Percentiles rank a stretch among this genome's conserved stretches.
Evolutionary conservation across 2,329 filamentous ascomycete genomes (phyloP).

Genomic region (Dothideomycetes sp.): DNA sequence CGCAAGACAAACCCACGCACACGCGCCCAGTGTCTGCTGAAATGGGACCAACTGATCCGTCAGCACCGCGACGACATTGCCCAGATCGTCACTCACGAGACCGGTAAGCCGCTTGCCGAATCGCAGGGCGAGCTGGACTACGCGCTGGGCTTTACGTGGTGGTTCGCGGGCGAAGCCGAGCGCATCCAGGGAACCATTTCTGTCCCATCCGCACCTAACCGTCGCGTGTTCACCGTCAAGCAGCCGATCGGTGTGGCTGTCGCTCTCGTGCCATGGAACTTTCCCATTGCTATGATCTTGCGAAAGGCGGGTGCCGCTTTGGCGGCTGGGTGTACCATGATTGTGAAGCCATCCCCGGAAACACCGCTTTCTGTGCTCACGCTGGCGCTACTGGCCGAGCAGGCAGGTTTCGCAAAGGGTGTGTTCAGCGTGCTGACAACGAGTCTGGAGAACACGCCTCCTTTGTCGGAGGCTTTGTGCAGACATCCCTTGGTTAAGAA

Average conservation of each 20-base stretch:
- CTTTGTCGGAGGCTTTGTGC: constrained; percentile 43
- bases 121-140: constrained; percentile 39
- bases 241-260: constrained; percentile 60
- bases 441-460: constrained; percentile 42
- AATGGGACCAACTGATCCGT: constrained; percentile 55
- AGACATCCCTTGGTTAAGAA: constrained; percentile 50
- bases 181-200: constrained; percentile 52
- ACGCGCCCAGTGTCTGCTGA: constrained; percentile 51
- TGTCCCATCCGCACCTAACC: constrained; percentile 47
- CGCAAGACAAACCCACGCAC: constrained; percentile 48
- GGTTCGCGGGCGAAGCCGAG: constrained; percentile 46
- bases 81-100: constrained; percentile 47
- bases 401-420: constrained; percentile 48
- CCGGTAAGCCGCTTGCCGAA: constrained; percentile 38
- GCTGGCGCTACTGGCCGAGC: constrained; percentile 42
- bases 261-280: constrained; percentile 64
- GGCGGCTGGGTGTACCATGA: constrained; percentile 63
- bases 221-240: constrained; percentile 62
- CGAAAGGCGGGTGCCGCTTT: constrained; percentile 58
- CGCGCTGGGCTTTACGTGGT: constrained; percentile 39
- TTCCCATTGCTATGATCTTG: constrained; percentile 56
- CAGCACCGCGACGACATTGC: constrained; percentile 52
- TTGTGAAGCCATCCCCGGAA: constrained; percentile 61
- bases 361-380: constrained; percentile 47
- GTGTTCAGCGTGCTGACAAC: constrained; percentile 53